Percentiles rank a stretch among this genome's conserved stretches.
Conservation (phyloP, 345 rosid species). For the Noccaea caerulescens region DNA sequence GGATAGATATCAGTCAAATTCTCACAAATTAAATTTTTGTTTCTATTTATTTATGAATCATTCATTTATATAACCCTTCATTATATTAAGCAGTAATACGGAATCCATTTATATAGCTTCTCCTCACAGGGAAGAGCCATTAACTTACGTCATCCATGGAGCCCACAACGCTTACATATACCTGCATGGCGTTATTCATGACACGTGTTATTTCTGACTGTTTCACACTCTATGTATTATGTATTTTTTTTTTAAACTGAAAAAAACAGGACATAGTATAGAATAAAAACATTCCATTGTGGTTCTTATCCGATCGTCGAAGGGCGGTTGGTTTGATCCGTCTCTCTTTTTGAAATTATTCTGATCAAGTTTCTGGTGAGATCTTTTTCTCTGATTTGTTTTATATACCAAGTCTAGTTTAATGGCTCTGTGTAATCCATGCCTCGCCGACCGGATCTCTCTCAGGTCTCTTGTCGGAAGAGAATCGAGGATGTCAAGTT, state of each 20-base stretch:
- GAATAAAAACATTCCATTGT: too few relatives aligned
- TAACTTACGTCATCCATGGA: conserved; percentile 17
- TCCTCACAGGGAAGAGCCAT: neutral
- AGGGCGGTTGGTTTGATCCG: neutral
- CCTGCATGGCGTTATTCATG: neutral
- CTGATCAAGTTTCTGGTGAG: conserved; percentile 26
- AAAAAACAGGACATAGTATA: too few relatives aligned
- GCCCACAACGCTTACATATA: neutral
- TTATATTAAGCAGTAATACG: neutral
- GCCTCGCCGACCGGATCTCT: neutral
- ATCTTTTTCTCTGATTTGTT: neutral
- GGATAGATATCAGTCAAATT: conserved; percentile 20
- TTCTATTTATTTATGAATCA: neutral
- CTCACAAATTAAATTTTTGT: neutral
- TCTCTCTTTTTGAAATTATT: neutral
- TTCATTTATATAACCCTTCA: neutral
- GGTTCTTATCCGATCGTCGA: too few relatives aligned
- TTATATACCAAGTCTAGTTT: too few relatives aligned
- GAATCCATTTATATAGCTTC: neutral
- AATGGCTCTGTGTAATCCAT: too few relatives aligned
- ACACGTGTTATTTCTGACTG: neutral
- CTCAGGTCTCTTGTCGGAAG: neutral
- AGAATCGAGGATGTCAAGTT: too few relatives aligned
- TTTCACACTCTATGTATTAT: too few relatives aligned
- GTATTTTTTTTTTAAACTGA: too few relatives aligned